These are phyloP conservation scores for Artomyces pyxidatus DNA, from an alignment of 768 basidiomycete genomes.

Conservation along the genomic window DNA sequence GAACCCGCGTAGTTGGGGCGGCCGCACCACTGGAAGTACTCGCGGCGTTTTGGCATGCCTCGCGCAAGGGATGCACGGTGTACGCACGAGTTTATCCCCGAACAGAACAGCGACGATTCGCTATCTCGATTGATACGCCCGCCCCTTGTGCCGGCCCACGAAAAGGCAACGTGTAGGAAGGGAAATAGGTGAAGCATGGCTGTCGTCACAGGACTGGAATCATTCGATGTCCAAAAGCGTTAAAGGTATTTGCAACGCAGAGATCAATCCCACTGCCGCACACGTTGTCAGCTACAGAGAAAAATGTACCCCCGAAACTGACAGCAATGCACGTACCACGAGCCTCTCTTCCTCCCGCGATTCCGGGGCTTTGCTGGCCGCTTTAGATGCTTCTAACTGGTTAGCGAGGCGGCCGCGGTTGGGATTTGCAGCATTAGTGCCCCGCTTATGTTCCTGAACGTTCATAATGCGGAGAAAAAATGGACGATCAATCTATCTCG, in stretches of 20 bases:
- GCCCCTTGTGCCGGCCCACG: too few species aligned
- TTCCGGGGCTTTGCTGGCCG: conserved; percentile 29
- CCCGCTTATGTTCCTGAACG: conserved; percentile 33
- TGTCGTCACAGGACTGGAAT: not conserved
- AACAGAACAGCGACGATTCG: too few species aligned
- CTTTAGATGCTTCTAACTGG: conserved; percentile 33
- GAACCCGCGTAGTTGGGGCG: too few species aligned
- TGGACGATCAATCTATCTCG: too few species aligned
- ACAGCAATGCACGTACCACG: conserved; percentile 33
- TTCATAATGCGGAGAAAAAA: too few species aligned
- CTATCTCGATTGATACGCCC: too few species aligned
- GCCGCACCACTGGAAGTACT: too few species aligned
- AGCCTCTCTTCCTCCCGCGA: conserved; percentile 31
- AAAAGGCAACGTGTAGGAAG: too few species aligned
- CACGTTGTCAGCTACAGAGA: conserved; percentile 22
- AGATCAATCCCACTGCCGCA: conserved; percentile 35
- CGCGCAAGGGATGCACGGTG: too few species aligned
- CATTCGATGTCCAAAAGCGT: not conserved
- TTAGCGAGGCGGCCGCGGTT: conserved; percentile 37
- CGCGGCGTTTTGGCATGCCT: too few species aligned
- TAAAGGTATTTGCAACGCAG: not conserved
- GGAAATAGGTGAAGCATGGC: not conserved
- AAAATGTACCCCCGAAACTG: conserved; percentile 9
- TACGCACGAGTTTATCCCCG: too few species aligned
- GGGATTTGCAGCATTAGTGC: conserved; percentile 36